These are phyloP conservation scores for Coemansia sp. DNA, from an alignment of 192 early-diverging fungal genomes.

Conservation along the genomic window DNA sequence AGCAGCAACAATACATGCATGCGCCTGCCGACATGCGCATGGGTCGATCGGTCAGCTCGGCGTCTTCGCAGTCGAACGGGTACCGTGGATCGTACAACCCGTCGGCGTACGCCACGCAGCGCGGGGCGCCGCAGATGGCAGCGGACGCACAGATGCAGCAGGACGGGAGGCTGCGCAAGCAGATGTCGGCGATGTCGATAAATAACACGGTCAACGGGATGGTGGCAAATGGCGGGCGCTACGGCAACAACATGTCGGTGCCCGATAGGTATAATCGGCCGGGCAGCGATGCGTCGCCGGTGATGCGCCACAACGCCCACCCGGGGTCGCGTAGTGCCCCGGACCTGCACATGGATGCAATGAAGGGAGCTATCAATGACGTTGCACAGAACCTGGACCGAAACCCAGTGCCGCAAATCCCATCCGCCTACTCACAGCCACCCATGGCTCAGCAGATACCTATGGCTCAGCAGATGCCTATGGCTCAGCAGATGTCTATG, in stretches of 20 bases:
- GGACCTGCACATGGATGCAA: slow-evolving; percentile 41
- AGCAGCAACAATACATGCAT: slow-evolving; percentile 4
- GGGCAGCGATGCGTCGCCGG: slow-evolving; percentile 7
- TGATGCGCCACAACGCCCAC: slow-evolving; percentile 22
- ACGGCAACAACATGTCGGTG: neutral
- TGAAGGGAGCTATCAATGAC: slow-evolving; percentile 29
- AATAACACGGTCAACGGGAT: neutral
- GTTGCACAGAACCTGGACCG: slow-evolving; percentile 23
- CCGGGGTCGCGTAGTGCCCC: slow-evolving; percentile 50
- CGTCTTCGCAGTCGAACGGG: slow-evolving; percentile 31
- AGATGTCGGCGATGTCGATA: slow-evolving; percentile 39
- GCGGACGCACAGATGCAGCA: slow-evolving; percentile 11
- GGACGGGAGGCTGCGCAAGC: slow-evolving; percentile 30
- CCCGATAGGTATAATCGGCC: slow-evolving; percentile 3
- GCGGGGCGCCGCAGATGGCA: slow-evolving; percentile 19
- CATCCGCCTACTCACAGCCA: slow-evolving; percentile 18
- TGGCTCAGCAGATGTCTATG: neutral
- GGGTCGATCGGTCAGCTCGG: slow-evolving; percentile 42
- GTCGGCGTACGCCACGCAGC: slow-evolving; percentile 31
- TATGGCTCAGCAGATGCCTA: neutral
- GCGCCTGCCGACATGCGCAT: slow-evolving; percentile 29
- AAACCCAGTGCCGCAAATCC: slow-evolving; percentile 44
- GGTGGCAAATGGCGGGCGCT: slow-evolving; percentile 5
- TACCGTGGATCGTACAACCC: slow-evolving; percentile 23
- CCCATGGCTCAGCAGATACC: no score